A percentile compares a stretch with the other conserved stretches of the same genome.
Conservation (phyloP, 1,284 basidiomycete species). For the Sutorius eximius region DNA sequence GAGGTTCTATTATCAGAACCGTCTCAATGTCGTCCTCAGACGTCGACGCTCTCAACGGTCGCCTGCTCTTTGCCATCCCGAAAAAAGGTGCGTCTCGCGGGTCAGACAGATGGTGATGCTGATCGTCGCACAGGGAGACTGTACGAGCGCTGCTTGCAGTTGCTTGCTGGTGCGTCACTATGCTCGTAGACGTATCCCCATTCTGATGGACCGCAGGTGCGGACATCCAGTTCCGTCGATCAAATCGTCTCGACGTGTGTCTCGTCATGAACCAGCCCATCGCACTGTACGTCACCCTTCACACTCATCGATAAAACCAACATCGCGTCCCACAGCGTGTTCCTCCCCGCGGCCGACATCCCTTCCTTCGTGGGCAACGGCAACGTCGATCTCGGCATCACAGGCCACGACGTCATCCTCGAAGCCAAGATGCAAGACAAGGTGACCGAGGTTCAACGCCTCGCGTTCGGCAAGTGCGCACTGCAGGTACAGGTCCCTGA, state of each 20-base stretch:
- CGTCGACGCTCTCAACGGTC: conserved; percentile 52
- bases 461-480: conserved; percentile 94
- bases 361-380: conserved; percentile 98
- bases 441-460: conserved; percentile 79
- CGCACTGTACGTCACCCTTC: conserved; percentile 64
- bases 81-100: conserved; percentile 77
- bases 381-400: conserved; percentile 91
- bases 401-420: conserved; percentile 96
- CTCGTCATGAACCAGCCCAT: conserved; percentile 92
- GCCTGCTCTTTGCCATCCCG: conserved; percentile 92
- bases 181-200: neutral
- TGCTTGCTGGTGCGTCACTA: conserved; percentile 65
- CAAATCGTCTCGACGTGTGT: conserved; percentile 88
- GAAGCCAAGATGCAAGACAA: conserved; percentile 80
- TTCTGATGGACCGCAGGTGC: conserved; percentile 60
- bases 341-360: conserved; percentile 96
- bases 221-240: conserved; percentile 93
- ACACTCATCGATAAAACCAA: neutral
- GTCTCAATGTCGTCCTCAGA: conserved; percentile 35
- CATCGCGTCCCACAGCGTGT: conserved; percentile 61
- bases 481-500: conserved; percentile 97
- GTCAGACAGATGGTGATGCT: neutral
- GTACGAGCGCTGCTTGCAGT: conserved; percentile 88
- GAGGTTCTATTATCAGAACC: neutral
- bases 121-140: conserved; percentile 64